phyloP scores from a whole-genome alignment of 2,329 filamentous ascomycete species.

The Ilyonectria sp. region DNA sequence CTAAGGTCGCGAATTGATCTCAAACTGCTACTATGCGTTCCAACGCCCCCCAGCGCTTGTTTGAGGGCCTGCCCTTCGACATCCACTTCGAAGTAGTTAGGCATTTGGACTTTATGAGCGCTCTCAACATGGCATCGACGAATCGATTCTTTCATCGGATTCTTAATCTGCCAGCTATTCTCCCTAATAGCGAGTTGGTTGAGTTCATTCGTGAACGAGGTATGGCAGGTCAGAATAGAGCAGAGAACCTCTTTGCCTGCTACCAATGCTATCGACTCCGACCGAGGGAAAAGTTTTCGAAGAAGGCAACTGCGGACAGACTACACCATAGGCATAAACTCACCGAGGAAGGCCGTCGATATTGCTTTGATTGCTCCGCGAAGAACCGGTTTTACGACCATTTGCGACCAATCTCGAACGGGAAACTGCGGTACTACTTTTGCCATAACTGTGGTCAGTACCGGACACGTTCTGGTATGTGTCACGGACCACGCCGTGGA shows the following conservation, averaged over 20 bases:
- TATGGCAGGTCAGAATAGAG: neutral
- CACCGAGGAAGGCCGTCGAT: constrained; percentile 13
- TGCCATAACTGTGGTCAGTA: constrained; percentile 40
- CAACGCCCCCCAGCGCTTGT: neutral
- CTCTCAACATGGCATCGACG: constrained; percentile 30
- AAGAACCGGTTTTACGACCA: constrained; percentile 15
- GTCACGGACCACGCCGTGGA: constrained; percentile 12
- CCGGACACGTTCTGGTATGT: constrained; percentile 34
- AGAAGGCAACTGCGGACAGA: neutral
- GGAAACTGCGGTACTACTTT: constrained; percentile 37
- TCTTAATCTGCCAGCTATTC: constrained; percentile 22
- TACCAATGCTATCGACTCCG: constrained; percentile 34
- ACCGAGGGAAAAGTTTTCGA: constrained; percentile 33
- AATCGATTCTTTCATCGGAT: constrained; percentile 30
- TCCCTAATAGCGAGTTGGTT: neutral
- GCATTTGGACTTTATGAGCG: constrained; percentile 21
- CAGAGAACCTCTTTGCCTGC: constrained; percentile 32
- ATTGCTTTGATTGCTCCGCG: constrained; percentile 39
- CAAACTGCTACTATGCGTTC: constrained; percentile 29
- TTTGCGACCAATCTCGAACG: constrained; percentile 15
- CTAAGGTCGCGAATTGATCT: constrained; percentile 1
- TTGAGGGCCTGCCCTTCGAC: constrained; percentile 37
- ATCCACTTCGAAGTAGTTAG: constrained; percentile 36
- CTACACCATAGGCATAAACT: too few species aligned
- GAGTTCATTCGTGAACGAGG: constrained; percentile 28